Base-by-base conservation (phyloP, 768 basidiomycete genomes). In the Trametes coccinea region DNA sequence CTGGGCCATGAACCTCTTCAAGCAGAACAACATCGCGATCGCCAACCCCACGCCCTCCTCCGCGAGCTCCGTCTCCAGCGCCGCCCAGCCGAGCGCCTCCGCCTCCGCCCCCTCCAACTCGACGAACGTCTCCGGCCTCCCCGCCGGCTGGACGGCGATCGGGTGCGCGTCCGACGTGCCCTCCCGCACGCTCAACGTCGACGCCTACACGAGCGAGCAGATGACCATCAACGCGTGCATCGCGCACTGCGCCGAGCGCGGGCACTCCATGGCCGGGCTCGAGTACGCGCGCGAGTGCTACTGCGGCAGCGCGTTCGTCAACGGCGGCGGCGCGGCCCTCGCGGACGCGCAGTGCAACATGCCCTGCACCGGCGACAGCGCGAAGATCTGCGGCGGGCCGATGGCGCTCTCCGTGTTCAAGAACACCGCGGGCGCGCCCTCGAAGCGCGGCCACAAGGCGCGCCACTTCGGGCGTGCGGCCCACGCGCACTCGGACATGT, bases 231-330 rank as follows among this genome's bases (percentile, higher is more conserved):
- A n/a, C 14, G 22, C 27, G 41, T 64, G 63, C 54, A 41, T 64
- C 39, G 37, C 63, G 46, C 59, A 60, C 59, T 64, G 63, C 59
- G 53, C 44, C 31, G 17, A 54, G 5, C 53, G 7, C 33, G 63
- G 63, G 11, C 59, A 60, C 54, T 39, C 54, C 49, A 45, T 64
- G 41, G 63, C 63, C 50, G 63, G 63, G 33, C 59, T 64, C 46
- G 63, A 64, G 63, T 64, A 65, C 56, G 50, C 64, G 44, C 59
- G 64, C 56, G 64, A 65, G 64, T 65, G 64, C 56, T 65, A 65
- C 53, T 65, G 64, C 59, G 59, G 63, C 10, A 51, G 29, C 54
- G 44, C 30, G 44, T 64, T 57, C 63, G 54, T 43, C n/a, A 64
- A 60, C 41, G 59, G 59, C 17, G 64, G 64, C 60, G 64, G 60